These are phyloP conservation scores for Albugo candida DNA, from an alignment of 352 stramenopile species.

Conservation along the genomic window DNA sequence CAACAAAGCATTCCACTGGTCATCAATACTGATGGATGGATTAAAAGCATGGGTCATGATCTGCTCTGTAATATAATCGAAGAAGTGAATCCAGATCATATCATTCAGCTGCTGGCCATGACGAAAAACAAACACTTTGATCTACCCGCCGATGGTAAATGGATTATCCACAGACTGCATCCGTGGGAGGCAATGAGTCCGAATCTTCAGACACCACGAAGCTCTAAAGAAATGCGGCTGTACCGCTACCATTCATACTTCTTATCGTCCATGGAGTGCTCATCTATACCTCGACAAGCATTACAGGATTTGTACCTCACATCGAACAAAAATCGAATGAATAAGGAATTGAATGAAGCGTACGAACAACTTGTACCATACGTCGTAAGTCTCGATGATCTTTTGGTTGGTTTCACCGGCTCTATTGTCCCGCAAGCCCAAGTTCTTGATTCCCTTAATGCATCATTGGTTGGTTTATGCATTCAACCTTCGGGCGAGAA, in stretches of 20 bases:
- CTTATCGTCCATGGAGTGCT: slow-evolving; percentile 17
- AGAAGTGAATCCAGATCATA: slow-evolving; percentile 64
- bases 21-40: slow-evolving; percentile 94
- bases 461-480: slow-evolving; percentile 50
- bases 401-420: slow-evolving; percentile 21
- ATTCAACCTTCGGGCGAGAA: slow-evolving; percentile 4
- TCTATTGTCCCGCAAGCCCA: slow-evolving; percentile 50
- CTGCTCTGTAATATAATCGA: slow-evolving; percentile 84
- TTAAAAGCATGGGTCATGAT: slow-evolving; percentile 93
- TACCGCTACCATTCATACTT: slow-evolving; percentile 76
- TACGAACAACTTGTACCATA: slow-evolving; percentile 10
- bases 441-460: slow-evolving; percentile 51
- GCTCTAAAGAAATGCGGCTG: slow-evolving; percentile 63
- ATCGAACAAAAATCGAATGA: neutral
- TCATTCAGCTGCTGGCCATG: slow-evolving; percentile 86
- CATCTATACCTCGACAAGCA: slow-evolving; percentile 12
- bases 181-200: slow-evolving; percentile 46
- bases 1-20: slow-evolving; percentile 59
- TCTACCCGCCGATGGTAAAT: slow-evolving; percentile 25
- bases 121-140: slow-evolving; percentile 79
- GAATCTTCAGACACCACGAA: slow-evolving; percentile 33
- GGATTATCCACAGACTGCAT: slow-evolving; percentile 31
- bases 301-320: slow-evolving; percentile 14
- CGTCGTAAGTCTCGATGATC: no score
- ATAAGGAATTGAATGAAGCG: neutral